phyloP scores from a whole-genome alignment of 305 asterid species.

The Rubia peregrina region DNA sequence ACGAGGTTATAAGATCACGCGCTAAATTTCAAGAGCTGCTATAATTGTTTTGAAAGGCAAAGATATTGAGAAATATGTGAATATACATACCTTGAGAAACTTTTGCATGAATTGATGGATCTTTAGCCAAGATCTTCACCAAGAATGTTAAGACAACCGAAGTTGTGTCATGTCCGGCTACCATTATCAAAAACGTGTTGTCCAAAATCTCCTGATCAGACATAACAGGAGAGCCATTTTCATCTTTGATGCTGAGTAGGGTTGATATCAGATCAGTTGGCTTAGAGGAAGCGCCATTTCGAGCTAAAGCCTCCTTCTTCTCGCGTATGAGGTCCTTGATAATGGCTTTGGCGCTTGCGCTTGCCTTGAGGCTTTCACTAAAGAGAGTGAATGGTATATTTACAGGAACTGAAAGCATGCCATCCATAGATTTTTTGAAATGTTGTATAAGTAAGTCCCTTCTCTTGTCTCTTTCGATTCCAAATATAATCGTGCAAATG shows the following conservation, averaged over 20 bases:
- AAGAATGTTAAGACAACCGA: no score
- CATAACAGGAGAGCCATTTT: not conserved
- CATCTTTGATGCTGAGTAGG: not conserved
- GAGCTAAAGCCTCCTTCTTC: not conserved
- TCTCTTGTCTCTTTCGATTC: slow-evolving; percentile 15
- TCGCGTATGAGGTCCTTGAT: slow-evolving; percentile 18
- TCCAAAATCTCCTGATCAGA: slow-evolving; percentile 23
- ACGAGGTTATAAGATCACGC: not conserved
- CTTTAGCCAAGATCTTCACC: no score
- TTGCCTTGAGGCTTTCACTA: slow-evolving; percentile 20
- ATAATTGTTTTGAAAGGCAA: not conserved
- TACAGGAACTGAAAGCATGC: slow-evolving; percentile 22
- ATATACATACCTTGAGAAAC: not conserved
- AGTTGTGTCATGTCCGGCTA: no score
- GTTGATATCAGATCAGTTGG: not conserved
- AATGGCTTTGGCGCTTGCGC: slow-evolving; percentile 19
- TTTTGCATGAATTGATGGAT: not conserved
- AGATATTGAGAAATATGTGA: not conserved
- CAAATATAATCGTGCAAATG: slow-evolving; percentile 26
- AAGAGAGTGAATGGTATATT: slow-evolving; percentile 27
- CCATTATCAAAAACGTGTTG: no score
- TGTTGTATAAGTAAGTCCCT: slow-evolving; percentile 17
- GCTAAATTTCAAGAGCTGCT: not conserved
- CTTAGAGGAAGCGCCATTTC: no score
- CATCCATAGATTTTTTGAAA: slow-evolving; percentile 16